Conservation (phyloP, 352 stramenopile genomes). For the Globisporangium apiculatum region DNA sequence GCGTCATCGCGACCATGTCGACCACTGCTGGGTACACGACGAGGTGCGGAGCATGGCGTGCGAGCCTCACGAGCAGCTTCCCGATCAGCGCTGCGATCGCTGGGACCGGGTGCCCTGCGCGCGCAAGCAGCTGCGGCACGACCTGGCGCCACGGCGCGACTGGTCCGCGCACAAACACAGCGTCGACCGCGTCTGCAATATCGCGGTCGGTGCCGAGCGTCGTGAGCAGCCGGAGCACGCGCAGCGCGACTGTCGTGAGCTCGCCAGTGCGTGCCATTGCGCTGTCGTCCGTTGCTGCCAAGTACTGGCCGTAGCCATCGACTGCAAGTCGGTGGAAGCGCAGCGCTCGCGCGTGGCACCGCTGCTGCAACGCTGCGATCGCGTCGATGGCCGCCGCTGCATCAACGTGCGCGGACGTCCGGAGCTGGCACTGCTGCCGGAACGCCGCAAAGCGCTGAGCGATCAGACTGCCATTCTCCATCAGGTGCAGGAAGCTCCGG, state of each 20-base stretch:
- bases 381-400: constrained; percentile 13
- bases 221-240: constrained; percentile 62
- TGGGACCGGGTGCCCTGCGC: constrained; percentile 45
- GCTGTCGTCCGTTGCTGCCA: constrained; percentile 1
- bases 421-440: constrained; percentile 23
- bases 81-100: constrained; percentile 43
- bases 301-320: constrained; percentile 25
- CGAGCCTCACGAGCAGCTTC: constrained; percentile 59
- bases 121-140: constrained; percentile 68
- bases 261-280: constrained; percentile 8
- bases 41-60: constrained; percentile 44
- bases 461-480: constrained; percentile 41
- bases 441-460: constrained; percentile 28
- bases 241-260: constrained; percentile 43
- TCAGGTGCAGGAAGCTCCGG: constrained; percentile 37
- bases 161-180: constrained; percentile 38
- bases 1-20: constrained; percentile 26
- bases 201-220: constrained; percentile 43
- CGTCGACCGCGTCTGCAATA: constrained; percentile 31
- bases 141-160: constrained; percentile 55
- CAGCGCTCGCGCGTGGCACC: constrained; percentile 26
- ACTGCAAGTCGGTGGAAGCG: constrained; percentile 31
- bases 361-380: constrained; percentile 27
- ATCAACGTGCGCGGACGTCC: constrained; percentile 5
- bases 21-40: constrained; percentile 77